Base-by-base conservation (phyloP, 2,329 filamentous ascomycete genomes). In the Emericellopsis cladophorae region DNA sequence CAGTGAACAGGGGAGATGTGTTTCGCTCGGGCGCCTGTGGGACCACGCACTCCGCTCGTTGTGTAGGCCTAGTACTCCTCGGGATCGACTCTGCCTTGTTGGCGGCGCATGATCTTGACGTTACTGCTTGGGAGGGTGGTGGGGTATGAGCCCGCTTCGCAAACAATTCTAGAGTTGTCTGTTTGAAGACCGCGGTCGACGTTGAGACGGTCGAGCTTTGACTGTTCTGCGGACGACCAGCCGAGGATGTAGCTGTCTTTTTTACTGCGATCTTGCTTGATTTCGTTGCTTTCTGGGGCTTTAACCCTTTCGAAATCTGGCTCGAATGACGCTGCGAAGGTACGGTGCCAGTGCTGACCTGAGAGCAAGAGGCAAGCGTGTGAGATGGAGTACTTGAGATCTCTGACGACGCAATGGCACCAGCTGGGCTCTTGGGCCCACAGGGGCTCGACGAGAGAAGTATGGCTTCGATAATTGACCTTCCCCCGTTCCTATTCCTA, bases 371-470 rank as follows among this genome's bases (percentile, higher is more conserved):
- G 42, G 44, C 4, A 46, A 42, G 15, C 37, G 42, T 12, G 38
- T 45, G 37, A 44, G 48, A 44, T 23, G 33, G 9, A 29, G 26
- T 29, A 29, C 26, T 29, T 29, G 26, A 4, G 26, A 7, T 12
- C 8, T 29, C 12, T 29, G 26, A 7, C 26, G 26, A 29, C 4
- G 26, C 12, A 12, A 29, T 29, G 4, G 26, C 9, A 29, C 26
- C 26, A 29, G 6, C 9, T 29, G 26, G 12, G 12, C 26, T 12
- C 26, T 29, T 29, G 26, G 26, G 4, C 9, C 39, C 42, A 53
- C 53, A 47, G 40, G 67, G 66, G 45, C 66, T 68, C 53, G 66
- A 69, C 48, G 60, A 54, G 53, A 70, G 61, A 46, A 62, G 38
- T 55, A 70, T 67, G 45, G 65, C 48, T 49, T 68, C 57, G 12